Percentiles rank a stretch among this genome's conserved stretches.
Conservation (phyloP, 495 filamentous ascomycete species). For the Aspergillus saccharolyticus region DNA sequence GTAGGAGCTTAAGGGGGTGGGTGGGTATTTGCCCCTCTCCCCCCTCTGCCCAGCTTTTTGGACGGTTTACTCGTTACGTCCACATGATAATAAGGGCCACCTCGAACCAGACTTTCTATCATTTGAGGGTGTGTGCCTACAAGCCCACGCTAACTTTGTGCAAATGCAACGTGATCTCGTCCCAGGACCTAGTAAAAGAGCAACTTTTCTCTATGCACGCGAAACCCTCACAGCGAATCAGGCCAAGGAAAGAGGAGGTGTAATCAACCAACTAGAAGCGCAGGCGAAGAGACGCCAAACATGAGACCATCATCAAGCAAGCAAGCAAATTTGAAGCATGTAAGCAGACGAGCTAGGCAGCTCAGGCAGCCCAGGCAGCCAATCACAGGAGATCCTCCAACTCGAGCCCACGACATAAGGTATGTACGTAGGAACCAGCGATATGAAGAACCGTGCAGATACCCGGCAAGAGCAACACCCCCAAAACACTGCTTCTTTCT, state of each 20-base stretch:
- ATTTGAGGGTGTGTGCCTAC: background rate
- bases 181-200: slow-evolving; percentile 2
- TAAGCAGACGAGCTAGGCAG: background rate
- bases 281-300: background rate
- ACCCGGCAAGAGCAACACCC: too few species aligned
- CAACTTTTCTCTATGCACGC: slow-evolving; percentile 5
- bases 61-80: background rate
- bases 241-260: background rate
- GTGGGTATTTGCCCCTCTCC: background rate
- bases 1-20: background rate
- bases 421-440: too few species aligned
- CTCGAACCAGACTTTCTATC: background rate
- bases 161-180: background rate
- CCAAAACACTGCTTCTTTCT: background rate
- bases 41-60: background rate
- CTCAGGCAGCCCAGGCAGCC: too few species aligned
- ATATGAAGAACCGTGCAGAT: too few species aligned
- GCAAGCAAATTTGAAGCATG: background rate
- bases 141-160: background rate
- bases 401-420: background rate
- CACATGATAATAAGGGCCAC: background rate
- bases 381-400: background rate
- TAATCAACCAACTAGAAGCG: background rate
- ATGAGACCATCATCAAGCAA: background rate
- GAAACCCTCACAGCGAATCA: background rate